Evolutionary conservation across 768 basidiomycete genomes (phyloP), one percentile per base, ranked within the genome.

Genomic region (Trametes meyenii): DNA sequence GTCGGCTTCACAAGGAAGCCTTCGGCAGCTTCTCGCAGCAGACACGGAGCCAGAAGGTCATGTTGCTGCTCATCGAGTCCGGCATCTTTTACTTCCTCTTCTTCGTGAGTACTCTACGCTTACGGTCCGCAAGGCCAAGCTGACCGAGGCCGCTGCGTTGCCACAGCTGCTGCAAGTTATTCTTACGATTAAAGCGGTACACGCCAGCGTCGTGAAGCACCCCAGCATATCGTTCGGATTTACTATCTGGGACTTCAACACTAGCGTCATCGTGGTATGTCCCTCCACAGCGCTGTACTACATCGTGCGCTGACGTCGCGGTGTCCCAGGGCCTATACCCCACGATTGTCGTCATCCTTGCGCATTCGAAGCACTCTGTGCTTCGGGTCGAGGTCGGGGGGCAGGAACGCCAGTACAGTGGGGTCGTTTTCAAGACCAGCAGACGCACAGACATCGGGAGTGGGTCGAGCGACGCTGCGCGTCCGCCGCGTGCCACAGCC

Each of bases 51-150:
- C 60, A 67, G 46, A 62, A 35, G 16, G 17, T 70, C 29, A 60
- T 68, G 53, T 6, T 65, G 10, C 50, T 70, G 8, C 62, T 70
- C 55, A 39, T 70, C 36, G 69, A 70, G 39, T 65, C 69, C 11
- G 69, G 69, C 39, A 24, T 70, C 5, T 19, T 68, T 0, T 70
- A 70, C 57, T 60, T 67, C 50, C 63, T 70, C 35, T 70, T 68
- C 58, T 70, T 68, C 55, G 69, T 70, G 39, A 19, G 69, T 43
- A 8, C 29, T 33, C 66, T 33, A 8, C 14, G 10, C 11, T 16
- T n/a, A 4, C 3, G 3, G 8, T 3, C 29, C 4, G 29, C 29
- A 33, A 8, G 29, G 29, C 29, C n/a, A 7, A 6, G 16, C 29
- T 33, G 29, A 33, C 8, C 29, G 29, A 3, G 29, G 8, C 29